Base-by-base conservation (phyloP, 2,329 filamentous ascomycete genomes). In the Nemania sp. region DNA sequence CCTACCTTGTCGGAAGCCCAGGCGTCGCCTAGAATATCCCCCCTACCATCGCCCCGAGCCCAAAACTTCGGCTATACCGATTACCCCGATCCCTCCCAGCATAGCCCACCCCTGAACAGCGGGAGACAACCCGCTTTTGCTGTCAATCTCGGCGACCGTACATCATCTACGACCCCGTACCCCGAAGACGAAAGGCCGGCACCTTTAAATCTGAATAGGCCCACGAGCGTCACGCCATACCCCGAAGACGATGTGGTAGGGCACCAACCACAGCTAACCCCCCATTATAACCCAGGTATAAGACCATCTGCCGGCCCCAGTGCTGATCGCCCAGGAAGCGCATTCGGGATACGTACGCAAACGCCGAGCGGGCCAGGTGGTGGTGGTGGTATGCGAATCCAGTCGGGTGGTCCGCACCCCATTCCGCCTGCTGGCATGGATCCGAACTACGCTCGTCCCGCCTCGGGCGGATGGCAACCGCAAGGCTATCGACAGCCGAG, bases 181-280 rank as follows among this genome's bases (percentile, higher is more conserved):
- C 90, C 90, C 0, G 81, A 87, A 51, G 88, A 90, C 65, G 87
- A 90, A 65, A 79, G 80, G 54, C 83, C 86, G 18, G 78, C 82
- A 48, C 80, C 79, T n/a, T 72, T 81, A 46, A 78, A 73, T 57
- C 61, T 79, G 17, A 71, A 68, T 51, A 76, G 82, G 37, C 76
- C 82, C 3, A 78, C 77, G 57, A 82, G 82, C 2, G 72, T 75
- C 2, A 79, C 79, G 0, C 82, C 83, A 0, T 85, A 85, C 62
- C 83, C 82, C 3, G 82, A 84, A 45, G 81, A 84, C 56, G 83
- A 84, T 53, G 69, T 77, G 53, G 64, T 50, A 55, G 71, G 63
- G 7, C 54, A 54, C 15, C 72, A 67, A 54, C 73, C 65, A 25
- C 74, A 72, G 32, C 67, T 75, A 62, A 73, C 76, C 2, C 73